Conservation (phyloP, 192 early-diverging fungal species). For the Gaertneriomyces semiglobifer region DNA sequence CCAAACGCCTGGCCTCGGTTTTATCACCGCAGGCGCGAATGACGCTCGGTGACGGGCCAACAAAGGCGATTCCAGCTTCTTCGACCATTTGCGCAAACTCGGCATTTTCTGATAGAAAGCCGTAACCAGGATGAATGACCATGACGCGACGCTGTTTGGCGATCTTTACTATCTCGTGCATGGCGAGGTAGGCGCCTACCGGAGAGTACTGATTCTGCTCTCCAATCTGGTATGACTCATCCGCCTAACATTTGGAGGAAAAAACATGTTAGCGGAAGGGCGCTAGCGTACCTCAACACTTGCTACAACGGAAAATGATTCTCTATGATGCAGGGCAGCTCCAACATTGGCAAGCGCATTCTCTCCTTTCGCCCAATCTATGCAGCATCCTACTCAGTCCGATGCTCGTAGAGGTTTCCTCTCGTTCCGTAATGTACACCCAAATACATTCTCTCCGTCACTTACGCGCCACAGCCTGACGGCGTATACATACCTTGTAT, state of each 20-base stretch:
- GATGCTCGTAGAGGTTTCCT: background rate
- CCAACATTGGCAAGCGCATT: too few relatives aligned
- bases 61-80: slow-evolving; percentile 85
- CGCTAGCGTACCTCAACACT: background rate
- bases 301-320: background rate
- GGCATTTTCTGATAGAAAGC: slow-evolving; percentile 93
- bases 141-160: slow-evolving; percentile 75
- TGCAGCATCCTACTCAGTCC: too few relatives aligned
- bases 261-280: background rate
- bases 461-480: too few relatives aligned
- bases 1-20: slow-evolving; percentile 82
- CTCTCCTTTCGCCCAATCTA: too few relatives aligned
- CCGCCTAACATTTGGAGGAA: slow-evolving; percentile 54
- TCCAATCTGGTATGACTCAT: slow-evolving; percentile 95
- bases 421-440: background rate
- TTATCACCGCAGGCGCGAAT: slow-evolving; percentile 94
- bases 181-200: slow-evolving; percentile 92
- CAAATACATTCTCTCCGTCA: background rate
- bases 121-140: slow-evolving; percentile 93
- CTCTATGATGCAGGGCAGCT: slow-evolving; percentile 1
- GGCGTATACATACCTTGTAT: slow-evolving; percentile 62
- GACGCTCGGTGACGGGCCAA: slow-evolving; percentile 78
- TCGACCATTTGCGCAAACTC: slow-evolving; percentile 86
- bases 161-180: slow-evolving; percentile 87
- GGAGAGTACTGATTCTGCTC: slow-evolving; percentile 74